Conservation (phyloP, 768 basidiomycete species). For the Psilocybe subaeruginosa region DNA sequence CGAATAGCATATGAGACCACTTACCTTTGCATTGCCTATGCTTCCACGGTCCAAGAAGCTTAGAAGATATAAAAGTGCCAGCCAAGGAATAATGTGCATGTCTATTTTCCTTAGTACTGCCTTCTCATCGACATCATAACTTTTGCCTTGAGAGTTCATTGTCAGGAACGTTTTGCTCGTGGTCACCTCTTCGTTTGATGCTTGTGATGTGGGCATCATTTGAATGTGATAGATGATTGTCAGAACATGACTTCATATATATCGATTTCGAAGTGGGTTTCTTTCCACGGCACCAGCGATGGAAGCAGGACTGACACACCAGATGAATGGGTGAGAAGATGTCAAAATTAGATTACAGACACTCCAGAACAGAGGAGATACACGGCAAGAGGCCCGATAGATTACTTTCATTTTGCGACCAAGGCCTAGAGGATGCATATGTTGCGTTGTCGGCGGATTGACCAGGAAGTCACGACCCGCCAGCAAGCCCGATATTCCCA, state of each 20-base stretch:
- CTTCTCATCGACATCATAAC: conserved; percentile 47
- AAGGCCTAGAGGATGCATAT: neutral
- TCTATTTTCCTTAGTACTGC: conserved; percentile 65
- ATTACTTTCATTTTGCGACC: neutral
- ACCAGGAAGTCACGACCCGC: neutral
- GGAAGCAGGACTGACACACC: conserved; percentile 16
- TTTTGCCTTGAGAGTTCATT: neutral
- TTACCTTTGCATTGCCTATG: conserved; percentile 76
- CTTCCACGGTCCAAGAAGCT: conserved; percentile 71
- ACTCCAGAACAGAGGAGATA: neutral
- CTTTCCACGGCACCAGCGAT: conserved; percentile 24
- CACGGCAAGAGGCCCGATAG: neutral
- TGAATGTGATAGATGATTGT: conserved; percentile 2
- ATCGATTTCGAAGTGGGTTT: conserved; percentile 14
- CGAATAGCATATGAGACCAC: conserved; percentile 12
- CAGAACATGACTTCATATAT: conserved; percentile 25
- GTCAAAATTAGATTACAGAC: conserved; percentile 17
- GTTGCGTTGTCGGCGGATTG: neutral
- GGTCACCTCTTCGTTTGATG: conserved; percentile 6
- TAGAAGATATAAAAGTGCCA: conserved; percentile 72
- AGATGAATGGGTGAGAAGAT: conserved; percentile 21
- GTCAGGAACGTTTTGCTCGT: conserved; percentile 4
- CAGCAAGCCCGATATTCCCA: neutral
- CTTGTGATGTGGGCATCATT: conserved; percentile 7
- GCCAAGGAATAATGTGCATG: conserved; percentile 72